Evolutionary conservation across 2,329 filamentous ascomycete species (phyloP).

Genomic region (Leptodontidium sp.): DNA sequence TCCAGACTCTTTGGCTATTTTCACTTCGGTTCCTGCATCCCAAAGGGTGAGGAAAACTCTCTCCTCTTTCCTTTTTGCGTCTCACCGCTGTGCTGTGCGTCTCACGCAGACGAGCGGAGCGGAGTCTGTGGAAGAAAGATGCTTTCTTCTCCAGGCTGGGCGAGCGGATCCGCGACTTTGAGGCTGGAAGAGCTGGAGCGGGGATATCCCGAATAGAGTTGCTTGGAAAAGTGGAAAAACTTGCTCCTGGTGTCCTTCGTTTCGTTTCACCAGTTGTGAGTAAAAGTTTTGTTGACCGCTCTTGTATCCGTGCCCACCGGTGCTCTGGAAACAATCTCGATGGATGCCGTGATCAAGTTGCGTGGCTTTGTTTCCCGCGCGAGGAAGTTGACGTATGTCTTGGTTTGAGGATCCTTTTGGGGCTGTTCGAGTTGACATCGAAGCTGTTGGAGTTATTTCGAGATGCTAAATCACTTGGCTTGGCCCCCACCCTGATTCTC

Average conservation of each 20-base stretch:
- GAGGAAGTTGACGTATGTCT: constrained; percentile 8
- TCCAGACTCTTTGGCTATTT: not conserved
- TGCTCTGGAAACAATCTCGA: constrained; percentile 14
- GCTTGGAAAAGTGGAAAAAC: constrained; percentile 7
- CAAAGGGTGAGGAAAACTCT: not conserved
- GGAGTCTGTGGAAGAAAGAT: constrained; percentile 8
- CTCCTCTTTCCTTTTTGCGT: not conserved
- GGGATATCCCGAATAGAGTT: constrained; percentile 26
- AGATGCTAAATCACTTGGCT: not conserved
- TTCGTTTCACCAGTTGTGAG: constrained; percentile 35
- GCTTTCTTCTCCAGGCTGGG: constrained; percentile 1
- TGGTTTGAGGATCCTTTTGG: constrained; percentile 8
- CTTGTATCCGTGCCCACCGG: constrained; percentile 22
- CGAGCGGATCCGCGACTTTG: not conserved
- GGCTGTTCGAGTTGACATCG: not conserved
- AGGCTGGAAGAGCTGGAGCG: not conserved
- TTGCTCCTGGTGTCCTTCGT: constrained; percentile 7
- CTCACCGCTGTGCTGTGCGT: constrained; percentile 1
- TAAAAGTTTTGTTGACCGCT: constrained; percentile 21
- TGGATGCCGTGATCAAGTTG: constrained; percentile 4
- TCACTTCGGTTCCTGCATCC: constrained; percentile 18
- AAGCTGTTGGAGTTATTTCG: constrained; percentile 14
- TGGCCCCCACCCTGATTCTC: constrained; percentile 8
- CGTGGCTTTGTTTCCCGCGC: constrained; percentile 23
- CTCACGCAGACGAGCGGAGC: not conserved